phyloP scores from a whole-genome alignment of 495 filamentous ascomycete genomes.

The Glonium stellatum region DNA sequence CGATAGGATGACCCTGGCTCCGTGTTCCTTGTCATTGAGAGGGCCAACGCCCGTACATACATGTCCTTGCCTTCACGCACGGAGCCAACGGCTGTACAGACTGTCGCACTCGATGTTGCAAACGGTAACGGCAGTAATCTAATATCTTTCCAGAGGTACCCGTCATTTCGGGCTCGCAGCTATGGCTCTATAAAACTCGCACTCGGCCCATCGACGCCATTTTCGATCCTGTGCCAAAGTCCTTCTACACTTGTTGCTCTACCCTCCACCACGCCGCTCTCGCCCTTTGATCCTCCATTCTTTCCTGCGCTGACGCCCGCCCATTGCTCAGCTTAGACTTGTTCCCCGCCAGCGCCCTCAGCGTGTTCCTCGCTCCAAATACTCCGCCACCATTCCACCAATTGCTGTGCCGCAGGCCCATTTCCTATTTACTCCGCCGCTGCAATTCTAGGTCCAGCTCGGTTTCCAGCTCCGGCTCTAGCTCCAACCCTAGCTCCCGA shows the following conservation, averaged over 20 bases:
- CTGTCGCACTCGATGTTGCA: constrained; percentile 32
- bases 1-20: constrained; percentile 13
- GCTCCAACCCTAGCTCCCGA: background rate
- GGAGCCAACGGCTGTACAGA: constrained; percentile 24
- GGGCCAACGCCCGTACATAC: constrained; percentile 11
- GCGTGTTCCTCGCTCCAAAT: background rate
- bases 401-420: constrained; percentile 1
- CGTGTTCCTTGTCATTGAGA: constrained; percentile 16
- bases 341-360: background rate
- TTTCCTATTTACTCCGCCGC: background rate
- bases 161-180: constrained; percentile 19
- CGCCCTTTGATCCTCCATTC: too few relatives aligned
- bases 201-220: constrained; percentile 16
- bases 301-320: background rate
- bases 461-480: background rate
- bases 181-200: constrained; percentile 30
- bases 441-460: background rate
- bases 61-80: constrained; percentile 23
- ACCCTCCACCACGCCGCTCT: background rate
- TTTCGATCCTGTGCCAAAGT: constrained; percentile 10
- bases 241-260: background rate
- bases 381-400: background rate
- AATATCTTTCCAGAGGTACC: constrained; percentile 24
- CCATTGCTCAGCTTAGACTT: background rate
- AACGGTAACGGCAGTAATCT: constrained; percentile 29